phyloP scores from a whole-genome alignment of 1,284 basidiomycete species.

The Trametes sp. region DNA sequence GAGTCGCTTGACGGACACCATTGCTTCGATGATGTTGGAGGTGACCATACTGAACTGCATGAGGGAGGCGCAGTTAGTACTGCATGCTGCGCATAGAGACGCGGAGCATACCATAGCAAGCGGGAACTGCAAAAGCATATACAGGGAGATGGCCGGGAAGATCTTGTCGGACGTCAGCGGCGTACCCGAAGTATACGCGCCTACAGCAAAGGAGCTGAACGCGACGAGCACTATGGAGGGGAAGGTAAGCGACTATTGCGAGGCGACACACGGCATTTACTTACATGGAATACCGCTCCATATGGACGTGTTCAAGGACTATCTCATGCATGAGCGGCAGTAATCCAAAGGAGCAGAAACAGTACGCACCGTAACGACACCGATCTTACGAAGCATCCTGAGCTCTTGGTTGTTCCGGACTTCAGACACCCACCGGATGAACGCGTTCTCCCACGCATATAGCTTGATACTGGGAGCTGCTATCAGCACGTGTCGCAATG shows the following conservation, averaged over 20 bases:
- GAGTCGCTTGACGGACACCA: conserved; percentile 87
- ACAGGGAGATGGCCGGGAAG: conserved; percentile 94
- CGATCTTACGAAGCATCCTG: conserved; percentile 83
- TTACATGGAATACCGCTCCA: conserved; percentile 73
- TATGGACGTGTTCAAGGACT: conserved; percentile 67
- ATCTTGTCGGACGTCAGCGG: conserved; percentile 92
- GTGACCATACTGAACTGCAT: conserved; percentile 72
- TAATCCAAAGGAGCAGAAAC: not conserved
- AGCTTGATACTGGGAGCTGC: conserved; percentile 67
- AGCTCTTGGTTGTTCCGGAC: conserved; percentile 90
- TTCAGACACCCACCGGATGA: conserved; percentile 74
- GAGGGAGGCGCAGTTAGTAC: not conserved
- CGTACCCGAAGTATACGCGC: conserved; percentile 69
- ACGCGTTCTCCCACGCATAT: conserved; percentile 91
- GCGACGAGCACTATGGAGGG: conserved; percentile 72
- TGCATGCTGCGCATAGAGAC: not conserved
- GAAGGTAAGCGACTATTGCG: conserved; percentile 4
- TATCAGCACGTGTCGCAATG: no score
- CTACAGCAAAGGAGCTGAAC: conserved; percentile 88
- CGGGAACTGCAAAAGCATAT: conserved; percentile 91
- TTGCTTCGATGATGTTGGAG: conserved; percentile 83
- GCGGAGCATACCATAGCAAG: conserved; percentile 73
- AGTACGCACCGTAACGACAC: conserved; percentile 65
- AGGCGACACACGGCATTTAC: conserved; percentile 28
- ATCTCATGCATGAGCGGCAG: not conserved